A percentile compares a stretch with the other conserved stretches of the same genome.
These are phyloP conservation scores for Gremmenia infestans DNA, from an alignment of 2,329 filamentous ascomycete species.

Conservation along the genomic window DNA sequence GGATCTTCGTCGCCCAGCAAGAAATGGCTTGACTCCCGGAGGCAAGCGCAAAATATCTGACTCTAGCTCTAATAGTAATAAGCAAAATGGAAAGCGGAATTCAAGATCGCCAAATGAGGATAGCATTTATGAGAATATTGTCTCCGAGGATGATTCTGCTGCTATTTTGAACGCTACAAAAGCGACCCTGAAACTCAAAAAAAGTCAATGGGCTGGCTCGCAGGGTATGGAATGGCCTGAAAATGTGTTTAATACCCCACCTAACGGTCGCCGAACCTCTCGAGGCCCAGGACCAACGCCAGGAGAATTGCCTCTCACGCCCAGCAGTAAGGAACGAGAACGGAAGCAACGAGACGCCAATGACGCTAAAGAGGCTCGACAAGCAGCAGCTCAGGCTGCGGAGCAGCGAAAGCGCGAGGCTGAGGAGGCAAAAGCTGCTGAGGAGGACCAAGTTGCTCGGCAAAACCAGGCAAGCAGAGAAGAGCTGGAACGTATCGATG, in stretches of 20 bases:
- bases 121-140: conserved; percentile 25
- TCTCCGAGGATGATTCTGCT: conserved; percentile 21
- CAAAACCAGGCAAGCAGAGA: conserved; percentile 10
- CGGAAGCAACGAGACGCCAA: conserved; percentile 12
- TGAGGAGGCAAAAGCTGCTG: conserved; percentile 14
- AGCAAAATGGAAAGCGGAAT: conserved; percentile 1
- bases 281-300: conserved; percentile 2
- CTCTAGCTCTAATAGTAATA: background rate
- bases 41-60: conserved; percentile 11
- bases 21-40: conserved; percentile 2
- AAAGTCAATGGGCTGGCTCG: conserved; percentile 12
- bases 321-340: conserved; percentile 21
- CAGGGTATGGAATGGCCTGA: conserved; percentile 15
- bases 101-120: conserved; percentile 11
- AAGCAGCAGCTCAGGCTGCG: conserved; percentile 20
- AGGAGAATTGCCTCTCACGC: conserved; percentile 23
- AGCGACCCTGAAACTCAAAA: conserved; percentile 15
- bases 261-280: conserved; percentile 15
- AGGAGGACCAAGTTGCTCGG: conserved; percentile 10
- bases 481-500: conserved; percentile 11
- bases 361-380: conserved; percentile 15
- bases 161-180: conserved; percentile 14
- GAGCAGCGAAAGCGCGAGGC: conserved; percentile 16
- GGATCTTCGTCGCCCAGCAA: conserved; percentile 11
- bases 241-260: conserved; percentile 20